Conservation (phyloP, 768 basidiomycete genomes). For the Kwoniella bestiolae region DNA sequence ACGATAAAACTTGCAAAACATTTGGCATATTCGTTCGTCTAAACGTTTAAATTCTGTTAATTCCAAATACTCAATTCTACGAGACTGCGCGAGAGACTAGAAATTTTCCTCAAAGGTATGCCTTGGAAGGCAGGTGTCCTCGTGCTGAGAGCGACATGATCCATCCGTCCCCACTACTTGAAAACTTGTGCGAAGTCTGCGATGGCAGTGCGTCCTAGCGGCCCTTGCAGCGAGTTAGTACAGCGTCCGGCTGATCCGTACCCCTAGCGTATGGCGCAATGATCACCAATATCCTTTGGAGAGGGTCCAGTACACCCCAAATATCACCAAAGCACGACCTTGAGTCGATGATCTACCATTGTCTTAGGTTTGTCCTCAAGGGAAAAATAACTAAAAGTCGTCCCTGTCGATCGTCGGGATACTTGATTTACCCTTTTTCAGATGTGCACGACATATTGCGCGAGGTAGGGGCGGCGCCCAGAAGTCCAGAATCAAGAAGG, state of each 20-base stretch:
- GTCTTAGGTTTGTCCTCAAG: neutral
- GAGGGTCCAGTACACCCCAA: neutral
- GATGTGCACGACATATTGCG: neutral
- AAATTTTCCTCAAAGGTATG: neutral
- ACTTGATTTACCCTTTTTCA: neutral
- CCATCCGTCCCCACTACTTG: neutral
- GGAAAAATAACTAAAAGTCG: neutral
- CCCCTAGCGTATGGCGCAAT: neutral
- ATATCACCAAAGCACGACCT: conserved; percentile 5
- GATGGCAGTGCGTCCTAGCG: neutral
- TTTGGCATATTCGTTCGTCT: neutral
- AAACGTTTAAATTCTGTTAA: neutral
- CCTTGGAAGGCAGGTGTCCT: neutral
- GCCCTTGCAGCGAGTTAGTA: neutral
- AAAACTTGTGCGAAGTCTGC: neutral
- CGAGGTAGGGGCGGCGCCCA: neutral
- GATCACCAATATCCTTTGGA: neutral
- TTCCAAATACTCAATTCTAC: neutral
- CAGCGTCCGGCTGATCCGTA: neutral
- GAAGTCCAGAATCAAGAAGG: conserved; percentile 4
- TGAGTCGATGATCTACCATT: neutral
- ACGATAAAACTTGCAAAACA: neutral
- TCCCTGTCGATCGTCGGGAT: conserved; percentile 8
- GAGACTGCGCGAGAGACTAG: neutral
- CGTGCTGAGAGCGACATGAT: neutral